Evolutionary conservation across 805 yeast species (phyloP).

Genomic region (Nakazawaea pomicola): DNA sequence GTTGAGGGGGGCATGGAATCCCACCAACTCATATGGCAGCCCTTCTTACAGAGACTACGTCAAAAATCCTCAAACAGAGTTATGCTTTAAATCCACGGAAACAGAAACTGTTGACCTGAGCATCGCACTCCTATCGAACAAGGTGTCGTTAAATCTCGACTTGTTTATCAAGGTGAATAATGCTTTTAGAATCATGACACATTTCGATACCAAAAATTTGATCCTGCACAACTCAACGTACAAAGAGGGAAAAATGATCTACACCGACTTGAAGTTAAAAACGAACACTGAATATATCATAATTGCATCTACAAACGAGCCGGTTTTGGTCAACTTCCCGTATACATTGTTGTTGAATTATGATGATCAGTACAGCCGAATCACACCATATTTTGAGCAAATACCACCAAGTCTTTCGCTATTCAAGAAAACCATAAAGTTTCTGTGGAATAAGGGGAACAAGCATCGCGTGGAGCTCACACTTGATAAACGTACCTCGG

Average conservation of each 20-base stretch:
- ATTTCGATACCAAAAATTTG: slow-evolving; percentile 27
- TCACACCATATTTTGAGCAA: neutral
- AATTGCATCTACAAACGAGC: slow-evolving; percentile 41
- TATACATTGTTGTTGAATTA: neutral
- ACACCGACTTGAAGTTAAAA: slow-evolving; percentile 19
- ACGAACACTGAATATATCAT: slow-evolving; percentile 37
- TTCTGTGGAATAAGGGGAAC: neutral
- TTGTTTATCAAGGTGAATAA: slow-evolving; percentile 34
- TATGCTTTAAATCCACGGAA: slow-evolving; percentile 23
- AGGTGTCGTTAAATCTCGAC: slow-evolving; percentile 34
- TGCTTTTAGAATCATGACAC: slow-evolving; percentile 21
- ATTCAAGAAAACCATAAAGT: neutral
- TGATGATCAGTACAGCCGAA: neutral
- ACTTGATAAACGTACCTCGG: neutral
- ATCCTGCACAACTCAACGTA: slow-evolving; percentile 29
- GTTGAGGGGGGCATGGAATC: slow-evolving; percentile 40
- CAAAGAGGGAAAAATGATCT: slow-evolving; percentile 20
- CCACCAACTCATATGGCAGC: slow-evolving; percentile 46
- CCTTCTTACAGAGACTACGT: slow-evolving; percentile 42
- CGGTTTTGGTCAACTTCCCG: slow-evolving; percentile 16
- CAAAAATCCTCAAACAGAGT: slow-evolving; percentile 50
- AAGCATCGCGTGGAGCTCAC: neutral
- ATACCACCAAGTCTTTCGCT: neutral
- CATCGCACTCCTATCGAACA: slow-evolving; percentile 20
- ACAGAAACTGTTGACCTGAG: slow-evolving; percentile 19